Conservation (phyloP, 345 rosid species). For the Camelina sativa region DNA sequence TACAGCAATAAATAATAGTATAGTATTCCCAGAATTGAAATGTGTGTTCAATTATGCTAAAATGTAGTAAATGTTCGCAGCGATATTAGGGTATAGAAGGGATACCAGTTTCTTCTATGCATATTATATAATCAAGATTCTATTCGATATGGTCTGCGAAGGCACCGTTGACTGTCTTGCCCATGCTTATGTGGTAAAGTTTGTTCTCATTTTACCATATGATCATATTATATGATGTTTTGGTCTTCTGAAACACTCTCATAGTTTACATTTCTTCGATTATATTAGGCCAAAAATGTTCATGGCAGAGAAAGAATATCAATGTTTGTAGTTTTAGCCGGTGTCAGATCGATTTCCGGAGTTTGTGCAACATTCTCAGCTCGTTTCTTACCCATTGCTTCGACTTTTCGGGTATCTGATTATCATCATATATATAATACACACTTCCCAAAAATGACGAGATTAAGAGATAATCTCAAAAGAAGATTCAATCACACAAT, state of each 20-base stretch:
- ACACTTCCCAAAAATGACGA: not conserved
- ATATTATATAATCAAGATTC: slow-evolving; percentile 57
- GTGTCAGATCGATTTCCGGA: slow-evolving; percentile 50
- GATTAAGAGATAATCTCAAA: not conserved
- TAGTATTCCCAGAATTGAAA: no score
- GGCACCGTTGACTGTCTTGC: slow-evolving; percentile 73
- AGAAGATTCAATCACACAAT: not conserved
- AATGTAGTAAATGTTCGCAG: slow-evolving; percentile 50
- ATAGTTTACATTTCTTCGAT: not conserved
- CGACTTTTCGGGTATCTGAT: slow-evolving; percentile 63
- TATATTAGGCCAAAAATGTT: slow-evolving; percentile 64
- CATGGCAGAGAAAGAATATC: slow-evolving; percentile 53
- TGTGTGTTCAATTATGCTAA: not conserved
- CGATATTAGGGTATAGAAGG: slow-evolving; percentile 73
- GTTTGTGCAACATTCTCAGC: slow-evolving; percentile 67
- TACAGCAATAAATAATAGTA: not conserved
- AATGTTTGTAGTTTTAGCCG: slow-evolving; percentile 68
- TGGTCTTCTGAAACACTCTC: not conserved
- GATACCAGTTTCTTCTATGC: slow-evolving; percentile 69
- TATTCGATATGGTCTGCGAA: slow-evolving; percentile 66
- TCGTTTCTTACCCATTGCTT: slow-evolving; percentile 64
- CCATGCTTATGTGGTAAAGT: slow-evolving; percentile 76
- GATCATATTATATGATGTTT: not conserved
- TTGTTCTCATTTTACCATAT: not conserved
- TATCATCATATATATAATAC: not conserved